These are phyloP conservation scores for Blastobotrys americana DNA, from an alignment of 805 yeast genomes.

Conservation along the genomic window DNA sequence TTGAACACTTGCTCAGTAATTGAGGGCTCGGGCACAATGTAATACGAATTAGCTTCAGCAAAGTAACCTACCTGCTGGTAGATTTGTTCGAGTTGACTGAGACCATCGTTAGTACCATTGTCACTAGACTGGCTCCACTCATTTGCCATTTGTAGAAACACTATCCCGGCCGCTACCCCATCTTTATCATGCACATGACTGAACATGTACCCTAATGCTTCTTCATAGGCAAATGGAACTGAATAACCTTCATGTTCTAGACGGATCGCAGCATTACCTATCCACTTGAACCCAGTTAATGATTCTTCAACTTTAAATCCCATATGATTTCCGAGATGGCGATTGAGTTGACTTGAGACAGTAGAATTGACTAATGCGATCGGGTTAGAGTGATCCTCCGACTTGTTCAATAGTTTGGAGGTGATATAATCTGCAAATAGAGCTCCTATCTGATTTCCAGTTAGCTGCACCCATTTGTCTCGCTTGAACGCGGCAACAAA, in stretches of 20 bases:
- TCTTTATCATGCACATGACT: constrained; percentile 81
- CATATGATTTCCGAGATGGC: constrained; percentile 53
- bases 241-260: constrained; percentile 52
- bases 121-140: constrained; percentile 43
- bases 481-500: constrained; percentile 69
- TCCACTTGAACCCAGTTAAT: constrained; percentile 95
- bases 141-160: constrained; percentile 65
- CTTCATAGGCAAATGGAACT: constrained; percentile 91
- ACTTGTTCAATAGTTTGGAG: constrained; percentile 31
- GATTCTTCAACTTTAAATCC: constrained; percentile 71
- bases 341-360: constrained; percentile 80
- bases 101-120: constrained; percentile 35
- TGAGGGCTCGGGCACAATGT: constrained; percentile 49
- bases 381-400: constrained; percentile 15
- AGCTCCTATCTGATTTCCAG: constrained; percentile 88
- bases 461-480: constrained; percentile 64
- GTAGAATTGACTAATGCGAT: constrained; percentile 74
- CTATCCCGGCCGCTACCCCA: constrained; percentile 73
- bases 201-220: constrained; percentile 94
- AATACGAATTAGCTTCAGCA: constrained; percentile 84
- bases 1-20: constrained; percentile 51
- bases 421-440: constrained; percentile 65
- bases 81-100: constrained; percentile 50
- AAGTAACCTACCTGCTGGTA: constrained; percentile 67
- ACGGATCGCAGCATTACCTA: constrained; percentile 80